Evolutionary conservation across 2,329 filamentous ascomycete genomes (phyloP).

Genomic region (Malbranchea cinnamomea): DNA sequence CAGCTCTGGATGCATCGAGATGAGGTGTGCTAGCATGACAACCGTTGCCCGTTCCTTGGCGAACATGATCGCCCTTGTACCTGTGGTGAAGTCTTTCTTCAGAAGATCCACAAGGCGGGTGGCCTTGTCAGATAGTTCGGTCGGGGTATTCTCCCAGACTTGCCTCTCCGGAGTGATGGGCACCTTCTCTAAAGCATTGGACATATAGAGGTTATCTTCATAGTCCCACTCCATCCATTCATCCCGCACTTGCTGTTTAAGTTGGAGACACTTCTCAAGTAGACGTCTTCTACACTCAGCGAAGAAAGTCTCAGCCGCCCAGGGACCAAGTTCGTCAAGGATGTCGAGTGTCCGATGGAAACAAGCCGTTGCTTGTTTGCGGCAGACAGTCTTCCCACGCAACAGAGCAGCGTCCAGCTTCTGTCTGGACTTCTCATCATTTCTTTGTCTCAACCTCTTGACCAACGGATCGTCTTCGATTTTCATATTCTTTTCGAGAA

Average conservation of each 20-base stretch:
- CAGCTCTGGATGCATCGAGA: slow-evolving; percentile 37
- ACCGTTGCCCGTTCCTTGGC: slow-evolving; percentile 48
- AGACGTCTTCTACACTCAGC: slow-evolving; percentile 31
- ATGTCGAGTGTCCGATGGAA: slow-evolving; percentile 37
- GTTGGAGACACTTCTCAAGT: slow-evolving; percentile 8
- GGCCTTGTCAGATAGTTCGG: slow-evolving; percentile 43
- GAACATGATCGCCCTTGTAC: slow-evolving; percentile 49
- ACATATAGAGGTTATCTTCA: slow-evolving; percentile 43
- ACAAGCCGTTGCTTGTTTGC: slow-evolving; percentile 42
- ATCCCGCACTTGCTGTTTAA: slow-evolving; percentile 15
- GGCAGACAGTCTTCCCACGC: slow-evolving; percentile 25
- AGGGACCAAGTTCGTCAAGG: slow-evolving; percentile 45
- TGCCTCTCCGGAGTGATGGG: slow-evolving; percentile 8
- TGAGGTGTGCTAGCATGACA: slow-evolving; percentile 42
- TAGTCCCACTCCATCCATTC: slow-evolving; percentile 29
- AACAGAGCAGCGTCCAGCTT: slow-evolving; percentile 16
- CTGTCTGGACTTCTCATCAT: slow-evolving; percentile 15
- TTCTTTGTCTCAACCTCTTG: slow-evolving; percentile 29
- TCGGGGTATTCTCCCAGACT: slow-evolving; percentile 9
- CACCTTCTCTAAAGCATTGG: slow-evolving; percentile 21
- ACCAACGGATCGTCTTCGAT: slow-evolving; percentile 49
- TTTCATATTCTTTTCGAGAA: slow-evolving; percentile 34
- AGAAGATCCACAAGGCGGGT: slow-evolving; percentile 40
- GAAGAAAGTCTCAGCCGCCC: slow-evolving; percentile 56
- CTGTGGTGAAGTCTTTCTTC: slow-evolving; percentile 26